A percentile compares a stretch with the other conserved stretches of the same genome.
These are phyloP conservation scores for Grosmannia serpens DNA, from an alignment of 2,329 filamentous ascomycete genomes.

Conservation along the genomic window DNA sequence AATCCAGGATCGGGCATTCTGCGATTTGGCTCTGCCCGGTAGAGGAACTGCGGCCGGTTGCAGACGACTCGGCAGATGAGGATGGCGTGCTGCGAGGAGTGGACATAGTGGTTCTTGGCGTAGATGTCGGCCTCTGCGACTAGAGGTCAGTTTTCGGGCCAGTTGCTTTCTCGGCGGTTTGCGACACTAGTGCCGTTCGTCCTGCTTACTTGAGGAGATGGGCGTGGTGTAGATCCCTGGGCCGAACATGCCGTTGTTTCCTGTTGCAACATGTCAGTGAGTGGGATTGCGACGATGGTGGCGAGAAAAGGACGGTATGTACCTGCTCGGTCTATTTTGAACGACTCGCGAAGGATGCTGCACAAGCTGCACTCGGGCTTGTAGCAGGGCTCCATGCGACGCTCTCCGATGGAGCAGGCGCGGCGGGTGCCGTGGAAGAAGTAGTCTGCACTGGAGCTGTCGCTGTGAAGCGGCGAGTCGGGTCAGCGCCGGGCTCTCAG, in stretches of 20 bases:
- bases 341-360: background rate
- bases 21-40: background rate
- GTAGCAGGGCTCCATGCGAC: background rate
- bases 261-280: background rate
- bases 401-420: background rate
- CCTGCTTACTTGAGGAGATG: constrained; percentile 1
- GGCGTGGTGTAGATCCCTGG: constrained; percentile 3
- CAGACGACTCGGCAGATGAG: constrained; percentile 1
- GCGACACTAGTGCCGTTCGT: background rate
- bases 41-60: background rate
- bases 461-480: background rate
- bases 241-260: background rate
- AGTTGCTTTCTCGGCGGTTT: background rate
- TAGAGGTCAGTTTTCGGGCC: background rate
- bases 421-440: constrained; percentile 4
- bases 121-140: constrained; percentile 3
- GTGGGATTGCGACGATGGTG: background rate
- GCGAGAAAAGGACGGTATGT: background rate
- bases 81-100: constrained; percentile 1
- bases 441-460: background rate
- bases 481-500: background rate
- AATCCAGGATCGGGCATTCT: background rate
- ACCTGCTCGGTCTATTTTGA: background rate
- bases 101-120: background rate
- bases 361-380: background rate